A percentile compares a stretch with the other conserved stretches of the same genome.
phyloP scores from a whole-genome alignment of 2,329 filamentous ascomycete genomes.

The Scedosporium minutisporum region DNA sequence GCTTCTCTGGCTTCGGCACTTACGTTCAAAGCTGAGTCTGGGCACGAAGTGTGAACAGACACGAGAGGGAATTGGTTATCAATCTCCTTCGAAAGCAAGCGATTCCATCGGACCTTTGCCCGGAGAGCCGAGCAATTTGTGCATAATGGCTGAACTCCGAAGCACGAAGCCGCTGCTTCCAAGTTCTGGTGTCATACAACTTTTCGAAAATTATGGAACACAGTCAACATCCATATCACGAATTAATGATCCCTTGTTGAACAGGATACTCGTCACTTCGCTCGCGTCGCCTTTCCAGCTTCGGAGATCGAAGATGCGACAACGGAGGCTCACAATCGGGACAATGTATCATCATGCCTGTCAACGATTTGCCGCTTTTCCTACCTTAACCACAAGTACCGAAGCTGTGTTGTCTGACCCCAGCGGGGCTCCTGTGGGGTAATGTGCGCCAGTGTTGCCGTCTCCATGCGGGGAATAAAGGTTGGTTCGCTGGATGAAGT shows the following conservation, averaged over 20 bases:
- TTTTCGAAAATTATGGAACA: too few species aligned
- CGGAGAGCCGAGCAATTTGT: not conserved
- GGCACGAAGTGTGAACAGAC: too few species aligned
- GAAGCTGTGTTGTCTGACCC: slow-evolving; percentile 1
- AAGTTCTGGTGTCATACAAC: too few species aligned
- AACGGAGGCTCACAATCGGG: not conserved
- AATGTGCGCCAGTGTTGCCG: not conserved
- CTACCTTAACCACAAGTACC: not conserved
- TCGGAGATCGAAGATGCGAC: too few species aligned
- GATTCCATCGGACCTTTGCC: not conserved
- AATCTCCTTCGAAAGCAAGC: too few species aligned
- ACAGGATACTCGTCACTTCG: too few species aligned
- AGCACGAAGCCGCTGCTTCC: not conserved
- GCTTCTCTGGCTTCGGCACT: not conserved
- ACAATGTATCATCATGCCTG: not conserved
- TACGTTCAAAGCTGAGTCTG: not conserved
- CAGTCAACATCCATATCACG: too few species aligned
- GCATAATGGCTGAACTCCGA: not conserved
- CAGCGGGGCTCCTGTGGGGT: slow-evolving; percentile 6
- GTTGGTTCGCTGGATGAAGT: not conserved
- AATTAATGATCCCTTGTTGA: too few species aligned
- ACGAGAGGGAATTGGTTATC: too few species aligned
- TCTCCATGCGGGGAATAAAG: not conserved
- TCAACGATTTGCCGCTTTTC: slow-evolving; percentile 1
- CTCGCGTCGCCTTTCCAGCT: too few species aligned